A percentile compares a stretch with the other conserved stretches of the same genome.
phyloP scores from a whole-genome alignment of 371 early-diverging fungal species.

The Saksenaea oblongispora region DNA sequence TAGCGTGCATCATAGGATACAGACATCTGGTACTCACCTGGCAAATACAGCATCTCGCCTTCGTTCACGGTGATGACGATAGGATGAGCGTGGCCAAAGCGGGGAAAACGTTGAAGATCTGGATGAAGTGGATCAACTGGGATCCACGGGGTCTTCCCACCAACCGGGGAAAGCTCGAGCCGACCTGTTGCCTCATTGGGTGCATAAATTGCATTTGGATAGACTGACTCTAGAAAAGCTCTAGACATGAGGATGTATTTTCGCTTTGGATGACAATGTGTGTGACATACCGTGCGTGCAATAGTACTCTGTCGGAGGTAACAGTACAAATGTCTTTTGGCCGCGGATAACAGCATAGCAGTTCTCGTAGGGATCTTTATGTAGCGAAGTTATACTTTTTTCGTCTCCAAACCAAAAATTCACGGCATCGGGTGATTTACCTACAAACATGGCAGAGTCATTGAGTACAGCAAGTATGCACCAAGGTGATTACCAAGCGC shows the following conservation, averaged over 20 bases:
- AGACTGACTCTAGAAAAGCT: constrained; percentile 47
- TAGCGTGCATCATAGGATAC: not conserved
- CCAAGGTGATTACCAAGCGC: constrained; percentile 47
- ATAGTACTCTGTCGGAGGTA: constrained; percentile 71
- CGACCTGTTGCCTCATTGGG: constrained; percentile 24
- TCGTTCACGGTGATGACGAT: constrained; percentile 58
- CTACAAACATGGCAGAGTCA: constrained; percentile 7
- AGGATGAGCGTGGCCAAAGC: constrained; percentile 56
- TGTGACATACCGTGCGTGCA: constrained; percentile 58
- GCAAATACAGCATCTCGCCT: constrained; percentile 78
- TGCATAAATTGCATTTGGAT: constrained; percentile 56
- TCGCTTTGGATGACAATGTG: too few species aligned
- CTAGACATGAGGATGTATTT: not conserved
- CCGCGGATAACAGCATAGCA: constrained; percentile 76
- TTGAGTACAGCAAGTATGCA: not conserved
- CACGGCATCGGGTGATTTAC: constrained; percentile 69
- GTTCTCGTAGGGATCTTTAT: constrained; percentile 85
- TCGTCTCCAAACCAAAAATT: constrained; percentile 81
- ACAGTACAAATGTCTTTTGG: constrained; percentile 68
- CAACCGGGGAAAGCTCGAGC: constrained; percentile 40
- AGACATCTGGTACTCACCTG: constrained; percentile 27
- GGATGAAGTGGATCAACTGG: constrained; percentile 62
- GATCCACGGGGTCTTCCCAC: constrained; percentile 63
- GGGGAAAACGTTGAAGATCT: constrained; percentile 48
- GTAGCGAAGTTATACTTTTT: constrained; percentile 66